phyloP scores from a whole-genome alignment of 2,329 filamentous ascomycete species.

The Mariannaea elegans region DNA sequence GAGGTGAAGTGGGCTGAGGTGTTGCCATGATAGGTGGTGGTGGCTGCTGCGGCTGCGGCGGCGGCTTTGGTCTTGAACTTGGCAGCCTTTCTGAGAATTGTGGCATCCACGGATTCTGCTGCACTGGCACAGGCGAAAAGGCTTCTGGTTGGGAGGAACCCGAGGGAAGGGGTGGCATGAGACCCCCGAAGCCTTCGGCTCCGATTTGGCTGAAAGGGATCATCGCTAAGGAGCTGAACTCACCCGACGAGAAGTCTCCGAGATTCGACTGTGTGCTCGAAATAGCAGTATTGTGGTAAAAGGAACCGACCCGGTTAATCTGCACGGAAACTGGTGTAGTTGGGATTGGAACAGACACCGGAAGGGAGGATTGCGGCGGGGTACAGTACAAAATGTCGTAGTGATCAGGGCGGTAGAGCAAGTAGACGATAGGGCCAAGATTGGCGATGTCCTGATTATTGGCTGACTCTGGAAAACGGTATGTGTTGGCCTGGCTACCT shows the following conservation, averaged over 20 bases:
- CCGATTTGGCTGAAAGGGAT: constrained; percentile 52
- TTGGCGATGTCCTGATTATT: constrained; percentile 54
- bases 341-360: constrained; percentile 34
- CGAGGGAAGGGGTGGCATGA: constrained; percentile 45
- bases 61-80: constrained; percentile 30
- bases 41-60: constrained; percentile 30
- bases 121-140: constrained; percentile 47
- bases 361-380: constrained; percentile 29
- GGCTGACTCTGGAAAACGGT: constrained; percentile 68
- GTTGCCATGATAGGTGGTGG: constrained; percentile 44
- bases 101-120: constrained; percentile 50
- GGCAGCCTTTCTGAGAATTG: constrained; percentile 41
- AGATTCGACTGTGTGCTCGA: constrained; percentile 51
- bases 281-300: constrained; percentile 57
- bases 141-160: constrained; percentile 39
- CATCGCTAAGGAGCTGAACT: constrained; percentile 55
- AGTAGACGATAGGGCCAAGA: constrained; percentile 62
- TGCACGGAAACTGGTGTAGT: constrained; percentile 52
- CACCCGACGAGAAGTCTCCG: constrained; percentile 52
- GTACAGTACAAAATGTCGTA: constrained; percentile 92
- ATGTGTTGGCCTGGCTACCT: constrained; percentile 78
- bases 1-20: constrained; percentile 42
- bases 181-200: constrained; percentile 44
- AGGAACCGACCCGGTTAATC: constrained; percentile 61
- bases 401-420: constrained; percentile 79